Percentiles rank a stretch among this genome's conserved stretches.
These are phyloP conservation scores for Raffaelea deltoideospora DNA, from an alignment of 2,329 filamentous ascomycete species.

Conservation along the genomic window DNA sequence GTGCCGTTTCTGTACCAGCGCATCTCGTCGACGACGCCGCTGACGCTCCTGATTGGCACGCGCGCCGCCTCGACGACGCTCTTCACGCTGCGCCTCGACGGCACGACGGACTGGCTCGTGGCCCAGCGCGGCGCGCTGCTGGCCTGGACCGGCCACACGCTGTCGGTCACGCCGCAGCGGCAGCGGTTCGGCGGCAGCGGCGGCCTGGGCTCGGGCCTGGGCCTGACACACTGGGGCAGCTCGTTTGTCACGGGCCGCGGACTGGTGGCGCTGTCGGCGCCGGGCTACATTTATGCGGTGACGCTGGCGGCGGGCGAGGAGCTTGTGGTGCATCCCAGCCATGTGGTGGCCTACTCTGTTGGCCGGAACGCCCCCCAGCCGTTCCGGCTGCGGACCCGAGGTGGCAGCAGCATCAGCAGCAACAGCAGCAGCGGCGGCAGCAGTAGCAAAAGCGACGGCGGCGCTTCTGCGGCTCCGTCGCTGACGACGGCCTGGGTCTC, in stretches of 20 bases:
- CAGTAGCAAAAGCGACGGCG: conserved; percentile 13
- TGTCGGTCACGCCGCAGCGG: conserved; percentile 60
- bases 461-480: conserved; percentile 24
- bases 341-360: conserved; percentile 81
- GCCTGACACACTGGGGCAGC: conserved; percentile 80
- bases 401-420: not conserved
- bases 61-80: conserved; percentile 80
- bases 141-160: conserved; percentile 91
- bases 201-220: conserved; percentile 45
- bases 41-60: conserved; percentile 78
- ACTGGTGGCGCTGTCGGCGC: conserved; percentile 68
- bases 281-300: conserved; percentile 80
- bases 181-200: conserved; percentile 1
- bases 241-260: conserved; percentile 80
- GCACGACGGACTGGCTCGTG: conserved; percentile 89
- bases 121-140: conserved; percentile 74
- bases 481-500: too few species aligned
- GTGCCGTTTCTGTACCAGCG: conserved; percentile 93
- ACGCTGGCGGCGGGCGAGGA: conserved; percentile 70
- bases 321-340: conserved; percentile 80
- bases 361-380: conserved; percentile 59
- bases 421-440: conserved; percentile 19
- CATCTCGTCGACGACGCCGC: conserved; percentile 72
- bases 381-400: conserved; percentile 48
- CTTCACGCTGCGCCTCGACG: conserved; percentile 76